These are phyloP conservation scores for Lizanozyma gosingica DNA, from an alignment of 1,139 yeast genomes.

Conservation along the genomic window DNA sequence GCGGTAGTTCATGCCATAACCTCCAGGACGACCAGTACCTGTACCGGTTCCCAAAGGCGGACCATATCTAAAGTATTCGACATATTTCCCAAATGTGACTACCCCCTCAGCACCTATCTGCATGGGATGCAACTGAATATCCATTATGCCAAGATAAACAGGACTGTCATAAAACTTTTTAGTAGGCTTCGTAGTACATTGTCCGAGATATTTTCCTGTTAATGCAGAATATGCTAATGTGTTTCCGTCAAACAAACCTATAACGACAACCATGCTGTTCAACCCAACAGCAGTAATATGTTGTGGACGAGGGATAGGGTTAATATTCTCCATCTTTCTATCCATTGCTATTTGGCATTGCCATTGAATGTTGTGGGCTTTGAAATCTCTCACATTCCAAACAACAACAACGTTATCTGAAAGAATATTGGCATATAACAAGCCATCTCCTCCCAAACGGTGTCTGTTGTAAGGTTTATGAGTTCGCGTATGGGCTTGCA, in stretches of 20 bases:
- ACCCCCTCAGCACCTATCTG: conserved; percentile 25
- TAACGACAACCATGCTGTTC: conserved; percentile 27
- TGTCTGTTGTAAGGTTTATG: conserved; percentile 8
- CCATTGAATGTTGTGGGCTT: background rate
- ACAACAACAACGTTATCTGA: conserved; percentile 26
- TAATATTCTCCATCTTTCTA: background rate
- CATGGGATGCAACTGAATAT: conserved; percentile 18
- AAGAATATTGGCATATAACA: conserved; percentile 26
- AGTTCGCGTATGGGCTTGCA: conserved; percentile 10
- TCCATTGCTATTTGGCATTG: background rate
- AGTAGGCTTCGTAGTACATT: conserved; percentile 26
- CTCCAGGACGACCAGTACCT: background rate
- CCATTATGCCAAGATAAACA: too few species aligned
- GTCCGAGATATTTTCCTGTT: conserved; percentile 32
- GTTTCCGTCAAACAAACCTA: conserved; percentile 33
- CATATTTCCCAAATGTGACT: conserved; percentile 27
- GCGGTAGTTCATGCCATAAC: background rate
- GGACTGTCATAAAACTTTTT: conserved; percentile 21
- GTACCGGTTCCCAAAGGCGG: background rate
- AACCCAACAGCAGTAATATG: conserved; percentile 23
- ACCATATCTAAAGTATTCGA: conserved; percentile 36
- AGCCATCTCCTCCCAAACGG: conserved; percentile 31
- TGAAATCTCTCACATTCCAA: conserved; percentile 29
- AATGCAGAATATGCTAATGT: conserved; percentile 31
- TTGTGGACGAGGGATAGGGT: background rate